These are phyloP conservation scores for Pittosporum tobira DNA, from an alignment of 129 eudicot species.

Conservation along the genomic window DNA sequence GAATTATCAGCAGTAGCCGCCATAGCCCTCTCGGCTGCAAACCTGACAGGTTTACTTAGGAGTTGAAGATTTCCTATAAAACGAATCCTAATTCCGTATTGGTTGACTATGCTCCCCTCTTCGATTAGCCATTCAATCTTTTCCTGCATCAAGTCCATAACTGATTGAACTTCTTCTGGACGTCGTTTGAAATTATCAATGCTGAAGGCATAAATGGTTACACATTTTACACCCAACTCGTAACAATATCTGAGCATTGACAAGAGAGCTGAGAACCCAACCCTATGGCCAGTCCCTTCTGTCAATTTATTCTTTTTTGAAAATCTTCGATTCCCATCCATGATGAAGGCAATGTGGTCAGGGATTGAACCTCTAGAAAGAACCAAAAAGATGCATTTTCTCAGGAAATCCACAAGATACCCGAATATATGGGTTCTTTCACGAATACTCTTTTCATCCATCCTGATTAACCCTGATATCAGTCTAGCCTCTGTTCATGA, in stretches of 20 bases:
- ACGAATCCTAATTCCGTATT: conserved; percentile 40
- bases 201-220: conserved; percentile 66
- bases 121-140: conserved; percentile 45
- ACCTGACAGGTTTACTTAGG: conserved; percentile 27
- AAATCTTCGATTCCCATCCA: conserved; percentile 76
- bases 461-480: conserved; percentile 5
- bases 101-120: conserved; percentile 47
- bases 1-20: conserved; percentile 34
- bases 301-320: conserved; percentile 39
- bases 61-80: conserved; percentile 48
- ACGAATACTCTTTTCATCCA: conserved; percentile 16
- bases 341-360: conserved; percentile 52
- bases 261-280: conserved; percentile 53
- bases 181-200: conserved; percentile 59
- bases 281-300: conserved; percentile 55
- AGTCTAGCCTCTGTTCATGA: conserved; percentile 13
- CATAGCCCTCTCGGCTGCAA: conserved; percentile 52
- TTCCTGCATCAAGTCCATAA: conserved; percentile 46
- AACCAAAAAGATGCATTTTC: conserved; percentile 36
- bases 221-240: conserved; percentile 45
- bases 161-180: conserved; percentile 56
- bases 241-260: conserved; percentile 47
- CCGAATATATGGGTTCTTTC: conserved; percentile 14
- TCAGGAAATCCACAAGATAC: conserved; percentile 19
- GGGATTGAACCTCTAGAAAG: conserved; percentile 49